These are phyloP conservation scores for Nepenthes mirabilis DNA, from an alignment of 148 eudicot species.

Conservation along the genomic window DNA sequence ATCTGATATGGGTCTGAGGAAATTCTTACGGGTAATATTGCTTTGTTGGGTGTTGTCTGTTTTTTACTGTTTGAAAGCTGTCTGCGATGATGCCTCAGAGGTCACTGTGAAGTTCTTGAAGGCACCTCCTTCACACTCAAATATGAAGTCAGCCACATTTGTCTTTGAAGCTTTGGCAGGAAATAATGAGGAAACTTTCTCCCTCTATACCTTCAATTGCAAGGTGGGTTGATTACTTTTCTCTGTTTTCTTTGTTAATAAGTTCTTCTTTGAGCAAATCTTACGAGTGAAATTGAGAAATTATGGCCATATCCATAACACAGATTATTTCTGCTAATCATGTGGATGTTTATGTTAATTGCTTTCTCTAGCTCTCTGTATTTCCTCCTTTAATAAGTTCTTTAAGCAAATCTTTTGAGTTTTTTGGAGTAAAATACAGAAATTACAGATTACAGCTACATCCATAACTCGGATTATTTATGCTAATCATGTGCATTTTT, in stretches of 20 bases:
- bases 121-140: slow-evolving; percentile 47
- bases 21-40: slow-evolving; percentile 24
- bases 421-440: too few relatives aligned
- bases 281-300: too few relatives aligned
- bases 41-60: slow-evolving; percentile 35
- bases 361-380: too few relatives aligned
- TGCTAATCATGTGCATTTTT: too few relatives aligned
- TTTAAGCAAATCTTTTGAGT: too few relatives aligned
- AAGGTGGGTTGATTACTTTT: slow-evolving; percentile 37
- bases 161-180: slow-evolving; percentile 42
- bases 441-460: too few relatives aligned
- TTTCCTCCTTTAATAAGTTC: too few relatives aligned
- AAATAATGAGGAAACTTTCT: slow-evolving; percentile 23
- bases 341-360: too few relatives aligned
- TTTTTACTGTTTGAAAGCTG: slow-evolving; percentile 22
- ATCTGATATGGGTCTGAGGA: slow-evolving; percentile 33
- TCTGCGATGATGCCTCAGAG: slow-evolving; percentile 29
- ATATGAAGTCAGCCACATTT: slow-evolving; percentile 45
- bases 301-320: too few relatives aligned
- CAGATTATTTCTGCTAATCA: too few relatives aligned
- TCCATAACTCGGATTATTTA: too few relatives aligned
- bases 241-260: not conserved
- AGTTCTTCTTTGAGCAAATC: not conserved
- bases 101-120: slow-evolving; percentile 46
- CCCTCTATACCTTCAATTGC: slow-evolving; percentile 50